Conservation (phyloP, 2,329 filamentous ascomycete genomes). For the Leptographium galeiforme region DNA sequence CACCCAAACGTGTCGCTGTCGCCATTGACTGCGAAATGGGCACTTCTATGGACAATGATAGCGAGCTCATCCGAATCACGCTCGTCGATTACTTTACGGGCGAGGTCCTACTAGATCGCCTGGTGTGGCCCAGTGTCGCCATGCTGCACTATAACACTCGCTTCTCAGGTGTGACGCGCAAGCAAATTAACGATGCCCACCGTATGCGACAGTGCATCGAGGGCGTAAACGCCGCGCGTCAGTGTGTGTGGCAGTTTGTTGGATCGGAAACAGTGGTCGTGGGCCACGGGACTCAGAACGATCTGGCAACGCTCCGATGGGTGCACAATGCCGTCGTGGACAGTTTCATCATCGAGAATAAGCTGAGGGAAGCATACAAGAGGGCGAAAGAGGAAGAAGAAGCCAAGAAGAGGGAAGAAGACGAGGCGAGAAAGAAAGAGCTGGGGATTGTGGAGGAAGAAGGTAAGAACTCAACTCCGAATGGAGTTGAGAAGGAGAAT, state of each 20-base stretch:
- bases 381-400: not conserved
- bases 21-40: conserved; percentile 1
- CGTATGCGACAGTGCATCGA: not conserved
- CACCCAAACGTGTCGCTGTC: not conserved
- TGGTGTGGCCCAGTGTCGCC: not conserved
- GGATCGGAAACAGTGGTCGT: not conserved
- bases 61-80: not conserved
- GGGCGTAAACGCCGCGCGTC: not conserved
- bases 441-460: not conserved
- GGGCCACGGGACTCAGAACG: not conserved
- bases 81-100: not conserved
- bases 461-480: not conserved
- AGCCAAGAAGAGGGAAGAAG: not conserved
- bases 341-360: not conserved
- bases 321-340: not conserved
- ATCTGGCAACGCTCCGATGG: not conserved
- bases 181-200: not conserved
- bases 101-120: not conserved
- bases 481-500: not conserved
- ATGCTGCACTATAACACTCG: conserved; percentile 1
- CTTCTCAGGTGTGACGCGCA: not conserved
- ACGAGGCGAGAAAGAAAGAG: not conserved
- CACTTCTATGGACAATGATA: not conserved
- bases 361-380: not conserved
- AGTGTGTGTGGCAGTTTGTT: not conserved